Evolutionary conservation across 345 rosid genomes (phyloP).

Genomic region (Populus euphratica): DNA sequence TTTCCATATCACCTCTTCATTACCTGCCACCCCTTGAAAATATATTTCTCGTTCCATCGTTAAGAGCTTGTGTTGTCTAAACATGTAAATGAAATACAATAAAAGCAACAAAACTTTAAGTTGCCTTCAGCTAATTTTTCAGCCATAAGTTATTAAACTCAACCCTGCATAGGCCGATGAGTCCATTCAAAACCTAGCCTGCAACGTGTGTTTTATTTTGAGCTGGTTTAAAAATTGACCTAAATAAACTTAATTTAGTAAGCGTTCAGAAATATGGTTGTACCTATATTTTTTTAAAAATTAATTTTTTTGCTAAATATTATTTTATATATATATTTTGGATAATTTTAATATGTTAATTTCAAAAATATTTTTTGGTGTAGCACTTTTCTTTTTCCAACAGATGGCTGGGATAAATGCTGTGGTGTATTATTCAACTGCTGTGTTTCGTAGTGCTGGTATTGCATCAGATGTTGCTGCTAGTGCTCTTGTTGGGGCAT

Average conservation of each 20-base stretch:
- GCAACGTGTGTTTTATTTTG: too few relatives aligned
- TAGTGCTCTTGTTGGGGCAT: constrained; percentile 97
- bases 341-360: too few relatives aligned
- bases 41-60: not conserved
- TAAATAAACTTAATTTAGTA: too few relatives aligned
- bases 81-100: not conserved
- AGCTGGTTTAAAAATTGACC: too few relatives aligned
- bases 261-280: too few relatives aligned
- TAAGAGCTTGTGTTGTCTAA: not conserved
- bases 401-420: constrained; percentile 99
- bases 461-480: constrained; percentile 95
- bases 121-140: not conserved
- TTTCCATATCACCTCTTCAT: not conserved
- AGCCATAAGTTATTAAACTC: too few relatives aligned
- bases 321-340: too few relatives aligned
- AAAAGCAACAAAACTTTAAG: not conserved
- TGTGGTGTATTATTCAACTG: constrained; percentile 93
- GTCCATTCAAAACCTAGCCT: too few relatives aligned
- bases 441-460: constrained; percentile 93
- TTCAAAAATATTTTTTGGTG: constrained; percentile 37
- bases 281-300: too few relatives aligned
- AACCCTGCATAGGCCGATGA: too few relatives aligned
- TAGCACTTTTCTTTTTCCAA: constrained; percentile 96
- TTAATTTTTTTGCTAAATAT: too few relatives aligned
- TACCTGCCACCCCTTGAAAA: not conserved